phyloP scores from a whole-genome alignment of 495 filamentous ascomycete species.

The Umbilicaria muhlenbergii region DNA sequence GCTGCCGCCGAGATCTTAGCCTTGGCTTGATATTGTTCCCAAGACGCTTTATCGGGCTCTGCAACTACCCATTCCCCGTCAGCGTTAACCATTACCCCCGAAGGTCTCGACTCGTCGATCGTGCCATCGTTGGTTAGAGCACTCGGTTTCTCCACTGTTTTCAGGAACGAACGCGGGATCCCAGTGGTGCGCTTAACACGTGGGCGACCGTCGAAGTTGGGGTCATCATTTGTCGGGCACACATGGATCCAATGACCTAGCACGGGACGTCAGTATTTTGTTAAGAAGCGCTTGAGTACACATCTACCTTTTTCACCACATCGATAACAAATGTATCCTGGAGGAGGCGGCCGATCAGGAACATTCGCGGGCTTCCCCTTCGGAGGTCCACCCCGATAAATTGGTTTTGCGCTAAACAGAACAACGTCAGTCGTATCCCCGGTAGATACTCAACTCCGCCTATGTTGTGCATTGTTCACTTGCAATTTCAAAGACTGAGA shows the following conservation, averaged over 20 bases:
- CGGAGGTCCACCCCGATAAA: slow-evolving; percentile 36
- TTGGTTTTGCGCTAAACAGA: slow-evolving; percentile 43
- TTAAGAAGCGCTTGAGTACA: slow-evolving; percentile 1
- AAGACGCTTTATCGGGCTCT: slow-evolving; percentile 82
- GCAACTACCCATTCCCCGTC: slow-evolving; percentile 95
- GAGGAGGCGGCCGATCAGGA: slow-evolving; percentile 79
- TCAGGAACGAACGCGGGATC: slow-evolving; percentile 84
- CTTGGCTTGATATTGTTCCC: slow-evolving; percentile 94
- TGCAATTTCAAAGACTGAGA: slow-evolving; percentile 14
- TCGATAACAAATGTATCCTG: slow-evolving; percentile 93
- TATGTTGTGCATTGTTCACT: slow-evolving; percentile 13
- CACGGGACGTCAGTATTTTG: slow-evolving; percentile 3
- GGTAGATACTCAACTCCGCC: too few relatives aligned
- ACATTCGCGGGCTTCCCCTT: slow-evolving; percentile 53
- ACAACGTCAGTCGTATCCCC: slow-evolving; percentile 9
- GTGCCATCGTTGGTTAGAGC: slow-evolving; percentile 56
- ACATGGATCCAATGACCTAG: slow-evolving; percentile 89
- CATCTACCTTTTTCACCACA: slow-evolving; percentile 75
- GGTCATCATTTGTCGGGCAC: slow-evolving; percentile 94
- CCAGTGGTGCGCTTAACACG: slow-evolving; percentile 90
- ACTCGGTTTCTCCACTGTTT: slow-evolving; percentile 81
- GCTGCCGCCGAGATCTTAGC: slow-evolving; percentile 66
- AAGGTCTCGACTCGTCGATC: slow-evolving; percentile 60
- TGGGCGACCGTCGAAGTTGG: slow-evolving; percentile 79
- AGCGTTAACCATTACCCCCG: slow-evolving; percentile 88